phyloP scores from a whole-genome alignment of 169 alveolate genomes.

The Cryptosporidium ubiquitum region DNA sequence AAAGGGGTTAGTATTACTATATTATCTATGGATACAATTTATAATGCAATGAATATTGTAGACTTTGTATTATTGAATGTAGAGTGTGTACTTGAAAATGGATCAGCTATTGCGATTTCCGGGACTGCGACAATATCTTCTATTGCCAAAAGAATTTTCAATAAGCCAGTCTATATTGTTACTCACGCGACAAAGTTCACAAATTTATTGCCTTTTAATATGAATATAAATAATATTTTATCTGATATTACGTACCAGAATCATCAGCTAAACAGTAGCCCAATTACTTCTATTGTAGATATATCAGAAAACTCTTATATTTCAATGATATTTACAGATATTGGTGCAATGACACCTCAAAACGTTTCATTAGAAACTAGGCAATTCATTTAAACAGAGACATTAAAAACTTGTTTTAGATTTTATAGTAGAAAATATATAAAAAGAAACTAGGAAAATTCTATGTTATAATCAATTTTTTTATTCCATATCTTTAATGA shows the following conservation, averaged over 20 bases:
- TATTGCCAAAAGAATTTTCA: conserved; percentile 41
- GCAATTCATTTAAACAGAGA: background rate
- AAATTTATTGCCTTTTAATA: conserved; percentile 33
- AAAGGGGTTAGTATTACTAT: conserved; percentile 17
- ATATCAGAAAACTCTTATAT: conserved; percentile 35
- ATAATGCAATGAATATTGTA: conserved; percentile 62
- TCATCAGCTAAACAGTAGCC: conserved; percentile 9
- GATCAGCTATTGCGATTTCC: conserved; percentile 42
- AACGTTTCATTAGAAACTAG: conserved; percentile 45
- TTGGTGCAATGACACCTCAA: conserved; percentile 61
- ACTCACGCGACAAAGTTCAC: conserved; percentile 47
- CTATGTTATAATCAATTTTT: no score
- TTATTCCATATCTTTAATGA: background rate
- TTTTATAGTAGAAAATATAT: no score
- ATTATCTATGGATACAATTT: conserved; percentile 45
- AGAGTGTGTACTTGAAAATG: conserved; percentile 49
- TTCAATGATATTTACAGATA: conserved; percentile 62
- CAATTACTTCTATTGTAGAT: conserved; percentile 39
- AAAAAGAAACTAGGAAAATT: no score
- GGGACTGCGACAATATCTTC: conserved; percentile 61
- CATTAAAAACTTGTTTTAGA: background rate
- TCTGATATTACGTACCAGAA: conserved; percentile 44
- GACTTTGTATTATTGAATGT: conserved; percentile 37
- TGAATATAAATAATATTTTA: conserved; percentile 31
- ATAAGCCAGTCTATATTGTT: conserved; percentile 55